Evolutionary conservation across 768 basidiomycete genomes (phyloP).

Genomic region (Hirschioporus abietinus): DNA sequence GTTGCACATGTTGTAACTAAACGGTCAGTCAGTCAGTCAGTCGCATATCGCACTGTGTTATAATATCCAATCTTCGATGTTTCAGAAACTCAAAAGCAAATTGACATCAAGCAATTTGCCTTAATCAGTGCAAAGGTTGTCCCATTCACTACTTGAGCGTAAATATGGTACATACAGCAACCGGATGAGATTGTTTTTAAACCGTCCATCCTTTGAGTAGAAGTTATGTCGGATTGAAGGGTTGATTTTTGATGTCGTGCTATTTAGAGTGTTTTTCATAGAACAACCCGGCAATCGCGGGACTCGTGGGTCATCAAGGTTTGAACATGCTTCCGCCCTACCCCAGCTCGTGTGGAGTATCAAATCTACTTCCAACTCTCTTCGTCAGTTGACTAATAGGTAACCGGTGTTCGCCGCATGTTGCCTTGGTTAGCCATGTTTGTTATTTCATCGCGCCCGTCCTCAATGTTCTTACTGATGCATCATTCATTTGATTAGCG

Average conservation of each 20-base stretch:
- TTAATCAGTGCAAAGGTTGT: no score
- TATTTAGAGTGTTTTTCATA: background rate
- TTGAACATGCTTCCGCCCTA: background rate
- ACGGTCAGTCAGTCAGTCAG: no score
- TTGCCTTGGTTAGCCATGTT: background rate
- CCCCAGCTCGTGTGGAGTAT: background rate
- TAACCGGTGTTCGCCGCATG: background rate
- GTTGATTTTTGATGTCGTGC: background rate
- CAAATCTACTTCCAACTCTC: background rate
- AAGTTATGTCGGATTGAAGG: background rate
- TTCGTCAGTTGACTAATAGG: background rate
- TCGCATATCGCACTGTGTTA: no score
- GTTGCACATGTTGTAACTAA: no score
- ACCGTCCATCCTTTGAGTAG: background rate
- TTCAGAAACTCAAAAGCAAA: no score
- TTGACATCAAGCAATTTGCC: no score
- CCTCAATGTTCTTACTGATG: background rate
- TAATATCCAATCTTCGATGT: no score
- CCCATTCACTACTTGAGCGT: no score
- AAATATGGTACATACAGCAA: no score
- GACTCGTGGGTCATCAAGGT: background rate
- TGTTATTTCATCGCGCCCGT: background rate
- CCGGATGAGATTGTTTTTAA: no score
- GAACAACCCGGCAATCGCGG: background rate
- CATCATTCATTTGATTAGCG: conserved; percentile 1